Evolutionary conservation across 2,329 filamentous ascomycete species (phyloP).

Genomic region (Periglandula ipomoeae): DNA sequence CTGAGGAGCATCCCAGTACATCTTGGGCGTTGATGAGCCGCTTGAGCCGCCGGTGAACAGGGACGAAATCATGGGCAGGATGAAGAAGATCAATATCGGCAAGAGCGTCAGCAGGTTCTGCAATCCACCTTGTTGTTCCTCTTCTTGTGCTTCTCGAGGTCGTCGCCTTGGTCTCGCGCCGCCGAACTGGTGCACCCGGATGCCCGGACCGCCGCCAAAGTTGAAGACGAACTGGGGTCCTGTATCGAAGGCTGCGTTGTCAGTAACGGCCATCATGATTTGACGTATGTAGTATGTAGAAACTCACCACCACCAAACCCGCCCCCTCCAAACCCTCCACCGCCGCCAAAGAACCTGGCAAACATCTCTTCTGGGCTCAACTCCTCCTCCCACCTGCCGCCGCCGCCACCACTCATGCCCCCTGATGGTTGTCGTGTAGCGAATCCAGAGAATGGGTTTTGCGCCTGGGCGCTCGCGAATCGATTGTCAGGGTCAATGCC

Average conservation of each 20-base stretch:
- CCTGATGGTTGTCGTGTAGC: slow-evolving; percentile 33
- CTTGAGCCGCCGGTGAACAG: slow-evolving; percentile 51
- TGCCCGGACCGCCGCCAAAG: slow-evolving; percentile 80
- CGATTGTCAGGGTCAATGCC: slow-evolving; percentile 88
- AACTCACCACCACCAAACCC: slow-evolving; percentile 38
- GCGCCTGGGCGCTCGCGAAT: slow-evolving; percentile 57
- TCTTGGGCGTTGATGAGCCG: slow-evolving; percentile 48
- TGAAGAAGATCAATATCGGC: slow-evolving; percentile 80
- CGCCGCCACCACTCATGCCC: slow-evolving; percentile 38
- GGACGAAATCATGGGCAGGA: slow-evolving; percentile 75
- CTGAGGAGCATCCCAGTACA: slow-evolving; percentile 65
- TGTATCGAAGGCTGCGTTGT: slow-evolving; percentile 52
- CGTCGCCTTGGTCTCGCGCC: slow-evolving; percentile 67
- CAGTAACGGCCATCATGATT: slow-evolving; percentile 9
- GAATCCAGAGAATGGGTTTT: slow-evolving; percentile 57
- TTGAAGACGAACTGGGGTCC: slow-evolving; percentile 93
- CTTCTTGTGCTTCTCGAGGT: slow-evolving; percentile 54
- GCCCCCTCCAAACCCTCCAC: slow-evolving; percentile 55
- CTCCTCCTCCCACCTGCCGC: slow-evolving; percentile 74
- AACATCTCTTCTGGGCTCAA: slow-evolving; percentile 97
- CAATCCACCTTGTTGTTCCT: slow-evolving; percentile 41
- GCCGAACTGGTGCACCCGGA: slow-evolving; percentile 93
- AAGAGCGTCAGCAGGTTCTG: slow-evolving; percentile 65
- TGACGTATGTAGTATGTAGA: not conserved
- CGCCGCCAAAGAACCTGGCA: slow-evolving; percentile 88